Base-by-base conservation (phyloP, 1,284 basidiomycete genomes). In the Cutaneotrichosporon sp. region DNA sequence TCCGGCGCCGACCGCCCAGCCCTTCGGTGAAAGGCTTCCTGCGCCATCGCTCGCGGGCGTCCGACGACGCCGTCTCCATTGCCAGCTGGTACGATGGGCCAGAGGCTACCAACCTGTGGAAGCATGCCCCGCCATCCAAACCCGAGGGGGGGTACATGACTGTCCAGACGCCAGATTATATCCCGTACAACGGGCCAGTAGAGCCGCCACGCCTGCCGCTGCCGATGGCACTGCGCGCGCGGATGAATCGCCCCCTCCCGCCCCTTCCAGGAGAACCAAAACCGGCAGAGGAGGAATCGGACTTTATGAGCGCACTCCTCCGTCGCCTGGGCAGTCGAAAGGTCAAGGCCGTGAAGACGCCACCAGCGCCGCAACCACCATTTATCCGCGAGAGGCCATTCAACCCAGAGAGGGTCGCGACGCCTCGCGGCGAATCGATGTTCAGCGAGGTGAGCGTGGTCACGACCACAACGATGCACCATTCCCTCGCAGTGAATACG, bases 121-220 rank as follows among this genome's bases (percentile, higher is more conserved):
- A 24, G 6, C 10, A 42, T 25, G 5, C 20, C 39, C n/a, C 43
- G 31, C 5, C 29, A 12, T 24, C 32, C 43, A 34, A 45, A 31
- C 43, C 43, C 16, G 27, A 32, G 10, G 31, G 31, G 16, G 43
- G 11, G 17, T 8, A 22, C 33, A 31, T 35, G 14, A 16, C 45
- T 24, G 20, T 8, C 11, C 42, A 37, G n/a, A 62, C 65, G 5
- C 63, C 63, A n/a, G 67, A 66, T 34, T 72, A 68, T 49, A 55
- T 72, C 22, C 68, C 70, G 10, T 72, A 72, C 51, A 46, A 51
- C 9, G 63, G 65, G 9, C 66, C 68, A 1, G 56, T 67, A 27
- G 63, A 63, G 51, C 50, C 55, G 20, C 57, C 51, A 9, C 20
- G 19, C 9, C 35, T 55, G 5, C 38, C 34, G 24, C 25, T 44